These are phyloP conservation scores for Kodamaea jinghongensis DNA, from an alignment of 805 yeast species.

Conservation along the genomic window DNA sequence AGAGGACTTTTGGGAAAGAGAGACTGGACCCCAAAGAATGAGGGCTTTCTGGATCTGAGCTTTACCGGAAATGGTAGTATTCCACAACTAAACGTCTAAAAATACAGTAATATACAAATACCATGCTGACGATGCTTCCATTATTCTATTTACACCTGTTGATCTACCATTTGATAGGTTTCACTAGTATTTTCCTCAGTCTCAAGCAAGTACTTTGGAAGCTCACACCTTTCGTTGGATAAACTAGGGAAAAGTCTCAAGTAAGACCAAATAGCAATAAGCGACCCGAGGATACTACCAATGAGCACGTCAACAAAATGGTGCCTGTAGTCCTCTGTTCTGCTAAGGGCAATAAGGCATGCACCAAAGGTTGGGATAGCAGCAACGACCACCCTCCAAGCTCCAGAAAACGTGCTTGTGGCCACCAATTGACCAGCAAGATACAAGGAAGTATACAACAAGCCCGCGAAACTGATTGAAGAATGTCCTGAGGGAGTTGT, in stretches of 20 bases:
- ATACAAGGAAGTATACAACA: constrained; percentile 64
- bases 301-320: constrained; percentile 81
- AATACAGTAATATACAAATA: neutral
- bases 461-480: constrained; percentile 64
- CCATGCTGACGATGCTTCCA: constrained; percentile 1
- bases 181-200: neutral
- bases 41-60: too few relatives aligned
- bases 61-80: too few relatives aligned
- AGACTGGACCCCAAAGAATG: too few relatives aligned
- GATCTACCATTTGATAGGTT: too few relatives aligned
- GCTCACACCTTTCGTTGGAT: constrained; percentile 9
- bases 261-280: constrained; percentile 58
- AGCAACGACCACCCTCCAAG: constrained; percentile 60
- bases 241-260: constrained; percentile 50
- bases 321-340: constrained; percentile 92
- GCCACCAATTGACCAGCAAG: constrained; percentile 59
- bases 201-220: constrained; percentile 4
- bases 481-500: constrained; percentile 86
- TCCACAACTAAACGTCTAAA: too few relatives aligned
- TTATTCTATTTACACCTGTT: neutral
- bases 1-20: too few relatives aligned
- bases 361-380: constrained; percentile 67
- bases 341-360: constrained; percentile 69
- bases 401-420: constrained; percentile 48
- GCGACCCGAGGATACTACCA: constrained; percentile 67